These are phyloP conservation scores for Nissolia schottii DNA, from an alignment of 306 rosid genomes.

Conservation along the genomic window DNA sequence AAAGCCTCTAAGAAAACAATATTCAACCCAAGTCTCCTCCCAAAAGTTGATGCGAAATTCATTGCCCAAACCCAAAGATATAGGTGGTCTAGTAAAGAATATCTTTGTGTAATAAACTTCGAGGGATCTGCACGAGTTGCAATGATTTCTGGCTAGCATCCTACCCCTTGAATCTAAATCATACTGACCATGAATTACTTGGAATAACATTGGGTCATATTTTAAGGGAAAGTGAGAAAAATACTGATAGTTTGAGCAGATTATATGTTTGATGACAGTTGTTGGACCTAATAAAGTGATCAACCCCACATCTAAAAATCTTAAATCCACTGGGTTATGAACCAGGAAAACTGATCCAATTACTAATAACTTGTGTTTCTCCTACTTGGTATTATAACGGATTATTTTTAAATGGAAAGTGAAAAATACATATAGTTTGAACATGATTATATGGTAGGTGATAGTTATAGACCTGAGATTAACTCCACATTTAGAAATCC, in stretches of 20 bases:
- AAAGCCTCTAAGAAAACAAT: no score
- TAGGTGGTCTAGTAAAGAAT: not conserved
- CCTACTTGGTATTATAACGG: not conserved
- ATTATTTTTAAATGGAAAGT: not conserved
- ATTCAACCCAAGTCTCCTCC: not conserved
- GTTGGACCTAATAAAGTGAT: not conserved
- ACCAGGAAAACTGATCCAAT: not conserved
- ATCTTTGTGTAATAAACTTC: not conserved
- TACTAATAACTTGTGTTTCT: not conserved
- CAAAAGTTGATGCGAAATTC: not conserved
- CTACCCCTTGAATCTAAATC: not conserved
- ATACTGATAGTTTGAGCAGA: not conserved
- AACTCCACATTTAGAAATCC: not conserved
- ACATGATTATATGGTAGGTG: conserved; percentile 9
- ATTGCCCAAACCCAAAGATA: not conserved
- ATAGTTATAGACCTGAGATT: not conserved
- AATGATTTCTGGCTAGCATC: not conserved
- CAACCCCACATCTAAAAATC: not conserved
- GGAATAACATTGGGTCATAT: not conserved
- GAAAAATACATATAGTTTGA: not conserved
- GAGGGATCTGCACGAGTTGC: not conserved
- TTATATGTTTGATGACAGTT: not conserved
- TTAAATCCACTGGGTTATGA: not conserved
- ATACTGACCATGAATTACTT: not conserved
- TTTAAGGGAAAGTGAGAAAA: not conserved